Evolutionary conservation across 2,329 filamentous ascomycete species (phyloP).

Genomic region (Cryphonectria japonica): DNA sequence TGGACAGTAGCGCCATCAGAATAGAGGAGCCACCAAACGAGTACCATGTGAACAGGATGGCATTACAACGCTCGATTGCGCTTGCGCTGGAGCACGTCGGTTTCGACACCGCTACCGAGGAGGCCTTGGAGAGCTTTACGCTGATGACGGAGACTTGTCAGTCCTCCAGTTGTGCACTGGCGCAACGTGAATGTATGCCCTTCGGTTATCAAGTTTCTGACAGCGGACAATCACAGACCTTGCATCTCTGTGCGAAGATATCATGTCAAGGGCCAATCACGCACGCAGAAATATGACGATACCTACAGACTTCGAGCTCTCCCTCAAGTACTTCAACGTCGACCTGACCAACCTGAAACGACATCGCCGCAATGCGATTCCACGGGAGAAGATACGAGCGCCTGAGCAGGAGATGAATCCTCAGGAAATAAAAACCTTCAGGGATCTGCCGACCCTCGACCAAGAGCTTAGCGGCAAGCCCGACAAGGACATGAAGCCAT

Average conservation of each 20-base stretch:
- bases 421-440: constrained; percentile 28
- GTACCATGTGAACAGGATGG: constrained; percentile 42
- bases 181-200: not conserved
- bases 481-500: constrained; percentile 59
- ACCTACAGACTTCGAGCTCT: constrained; percentile 61
- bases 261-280: constrained; percentile 51
- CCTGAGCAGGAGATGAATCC: constrained; percentile 41
- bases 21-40: constrained; percentile 31
- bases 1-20: constrained; percentile 6
- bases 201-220: not conserved
- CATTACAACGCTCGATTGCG: constrained; percentile 59
- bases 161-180: constrained; percentile 33
- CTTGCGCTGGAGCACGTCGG: constrained; percentile 61
- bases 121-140: constrained; percentile 63
- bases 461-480: constrained; percentile 60
- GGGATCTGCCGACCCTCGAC: constrained; percentile 51
- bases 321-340: constrained; percentile 56
- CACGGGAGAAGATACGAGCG: constrained; percentile 44
- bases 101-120: constrained; percentile 57
- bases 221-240: constrained; percentile 47
- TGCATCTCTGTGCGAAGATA: constrained; percentile 50
- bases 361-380: constrained; percentile 59
- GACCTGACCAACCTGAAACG: constrained; percentile 55
- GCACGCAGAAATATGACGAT: constrained; percentile 57
- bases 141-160: constrained; percentile 60